Percentiles rank a stretch among this genome's conserved stretches.
Evolutionary conservation across 2,329 filamentous ascomycete genomes (phyloP).

Genomic region (Helminthosporium solani): DNA sequence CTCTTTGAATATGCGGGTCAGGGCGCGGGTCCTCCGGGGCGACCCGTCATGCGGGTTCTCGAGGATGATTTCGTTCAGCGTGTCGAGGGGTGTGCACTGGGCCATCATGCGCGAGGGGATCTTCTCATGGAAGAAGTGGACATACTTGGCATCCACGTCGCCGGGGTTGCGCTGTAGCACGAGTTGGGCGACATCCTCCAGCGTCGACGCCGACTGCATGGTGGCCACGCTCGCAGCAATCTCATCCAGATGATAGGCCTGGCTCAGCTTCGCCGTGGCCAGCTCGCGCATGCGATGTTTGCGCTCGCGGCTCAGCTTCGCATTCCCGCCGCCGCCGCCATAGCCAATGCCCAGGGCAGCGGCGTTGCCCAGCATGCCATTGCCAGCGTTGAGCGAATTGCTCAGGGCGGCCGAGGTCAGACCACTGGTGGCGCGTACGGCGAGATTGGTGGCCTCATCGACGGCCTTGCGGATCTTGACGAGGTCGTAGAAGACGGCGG

Average conservation of each 20-base stretch:
- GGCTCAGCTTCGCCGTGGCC: constrained; percentile 73
- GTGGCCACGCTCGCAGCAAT: constrained; percentile 79
- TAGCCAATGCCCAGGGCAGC: constrained; percentile 60
- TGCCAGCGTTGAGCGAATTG: constrained; percentile 54
- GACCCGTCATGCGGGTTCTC: constrained; percentile 65
- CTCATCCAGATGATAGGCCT: constrained; percentile 79
- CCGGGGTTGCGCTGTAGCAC: constrained; percentile 70
- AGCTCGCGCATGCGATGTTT: constrained; percentile 79
- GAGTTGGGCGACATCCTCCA: constrained; percentile 73
- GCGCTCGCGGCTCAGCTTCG: constrained; percentile 72
- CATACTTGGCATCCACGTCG: constrained; percentile 76
- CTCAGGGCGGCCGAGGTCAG: constrained; percentile 65
- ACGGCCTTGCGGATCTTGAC: constrained; percentile 78
- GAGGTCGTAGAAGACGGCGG: constrained; percentile 78
- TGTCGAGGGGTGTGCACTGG: constrained; percentile 67
- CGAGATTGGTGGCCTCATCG: constrained; percentile 75
- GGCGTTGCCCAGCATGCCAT: constrained; percentile 52
- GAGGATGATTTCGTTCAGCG: constrained; percentile 67
- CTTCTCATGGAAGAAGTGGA: constrained; percentile 93
- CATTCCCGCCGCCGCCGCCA: constrained; percentile 55
- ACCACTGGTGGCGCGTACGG: constrained; percentile 74
- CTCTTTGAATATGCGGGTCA: constrained; percentile 73
- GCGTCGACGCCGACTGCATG: constrained; percentile 75
- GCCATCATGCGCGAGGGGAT: constrained; percentile 74
- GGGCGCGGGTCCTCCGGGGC: constrained; percentile 69